Evolutionary conservation across 2,329 filamentous ascomycete species (phyloP).

Genomic region (Furcasterigmium furcatum): DNA sequence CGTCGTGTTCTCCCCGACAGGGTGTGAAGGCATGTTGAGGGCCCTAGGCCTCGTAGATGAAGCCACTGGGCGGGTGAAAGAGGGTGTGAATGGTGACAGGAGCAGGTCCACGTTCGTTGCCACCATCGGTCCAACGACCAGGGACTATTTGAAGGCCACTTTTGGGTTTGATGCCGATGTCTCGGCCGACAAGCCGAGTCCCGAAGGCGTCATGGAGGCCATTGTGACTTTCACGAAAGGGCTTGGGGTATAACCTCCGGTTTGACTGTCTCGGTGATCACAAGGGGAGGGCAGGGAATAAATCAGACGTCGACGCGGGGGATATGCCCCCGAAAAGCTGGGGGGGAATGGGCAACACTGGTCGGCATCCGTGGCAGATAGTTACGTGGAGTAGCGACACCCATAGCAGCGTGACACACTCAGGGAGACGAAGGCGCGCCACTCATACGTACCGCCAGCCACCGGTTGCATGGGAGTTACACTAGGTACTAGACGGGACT

Average conservation of each 20-base stretch:
- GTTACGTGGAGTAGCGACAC: no score
- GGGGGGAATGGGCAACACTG: no score
- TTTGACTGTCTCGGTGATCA: no score
- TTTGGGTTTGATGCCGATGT: conserved; percentile 72
- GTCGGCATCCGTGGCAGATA: no score
- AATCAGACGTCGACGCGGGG: no score
- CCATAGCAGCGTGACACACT: no score
- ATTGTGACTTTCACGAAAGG: conserved; percentile 48
- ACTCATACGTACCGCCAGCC: no score
- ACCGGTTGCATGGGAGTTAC: no score
- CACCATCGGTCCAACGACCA: conserved; percentile 92
- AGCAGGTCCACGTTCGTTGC: conserved; percentile 59
- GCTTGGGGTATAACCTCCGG: background rate
- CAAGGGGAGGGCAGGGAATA: no score
- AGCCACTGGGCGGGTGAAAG: conserved; percentile 34
- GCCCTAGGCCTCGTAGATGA: conserved; percentile 49
- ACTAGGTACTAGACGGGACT: no score
- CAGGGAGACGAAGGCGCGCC: no score
- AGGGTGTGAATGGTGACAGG: conserved; percentile 24
- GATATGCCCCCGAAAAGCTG: no score
- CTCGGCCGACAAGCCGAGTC: conserved; percentile 79
- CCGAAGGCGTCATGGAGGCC: conserved; percentile 70
- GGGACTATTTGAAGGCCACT: conserved; percentile 63
- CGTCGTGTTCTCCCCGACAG: conserved; percentile 69
- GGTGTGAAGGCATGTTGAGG: conserved; percentile 58